Percentiles rank a stretch among this genome's conserved stretches.
phyloP scores from a whole-genome alignment of 1,284 basidiomycete genomes.

The Cerrena zonata region DNA sequence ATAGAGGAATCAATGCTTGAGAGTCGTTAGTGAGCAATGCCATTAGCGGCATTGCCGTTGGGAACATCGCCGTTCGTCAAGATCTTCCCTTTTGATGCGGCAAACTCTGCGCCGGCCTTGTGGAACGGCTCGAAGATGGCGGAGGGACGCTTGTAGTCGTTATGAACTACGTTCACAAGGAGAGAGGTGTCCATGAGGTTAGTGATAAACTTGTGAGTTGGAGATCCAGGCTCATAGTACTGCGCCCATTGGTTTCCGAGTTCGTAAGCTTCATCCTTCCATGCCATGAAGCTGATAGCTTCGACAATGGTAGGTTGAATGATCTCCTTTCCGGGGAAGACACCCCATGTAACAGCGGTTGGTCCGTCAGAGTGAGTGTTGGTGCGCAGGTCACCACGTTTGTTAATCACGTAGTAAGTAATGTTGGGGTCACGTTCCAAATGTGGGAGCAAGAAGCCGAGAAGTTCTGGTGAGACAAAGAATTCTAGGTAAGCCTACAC shows the following conservation, averaged over 20 bases:
- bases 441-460: constrained; percentile 68
- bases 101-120: constrained; percentile 61
- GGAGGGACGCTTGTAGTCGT: constrained; percentile 83
- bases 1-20: too few species aligned
- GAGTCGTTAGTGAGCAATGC: constrained; percentile 9
- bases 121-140: constrained; percentile 87
- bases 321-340: constrained; percentile 97
- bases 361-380: constrained; percentile 90
- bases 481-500: constrained; percentile 87
- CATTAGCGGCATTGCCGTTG: constrained; percentile 16
- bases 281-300: constrained; percentile 92
- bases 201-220: constrained; percentile 72
- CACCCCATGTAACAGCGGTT: constrained; percentile 99
- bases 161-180: constrained; percentile 96
- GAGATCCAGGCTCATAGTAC: constrained; percentile 77
- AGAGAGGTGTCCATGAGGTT: constrained; percentile 77
- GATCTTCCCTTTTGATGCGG: constrained; percentile 28
- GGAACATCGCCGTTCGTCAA: constrained; percentile 15
- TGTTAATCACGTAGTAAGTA: constrained; percentile 95
- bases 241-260: constrained; percentile 91
- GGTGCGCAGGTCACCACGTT: constrained; percentile 85
- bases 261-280: constrained; percentile 98
- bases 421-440: constrained; percentile 87
- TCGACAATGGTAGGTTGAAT: constrained; percentile 98
- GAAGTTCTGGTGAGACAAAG: constrained; percentile 46